These are phyloP conservation scores for Alternaria arbusti DNA, from an alignment of 2,329 filamentous ascomycete genomes.

Conservation along the genomic window DNA sequence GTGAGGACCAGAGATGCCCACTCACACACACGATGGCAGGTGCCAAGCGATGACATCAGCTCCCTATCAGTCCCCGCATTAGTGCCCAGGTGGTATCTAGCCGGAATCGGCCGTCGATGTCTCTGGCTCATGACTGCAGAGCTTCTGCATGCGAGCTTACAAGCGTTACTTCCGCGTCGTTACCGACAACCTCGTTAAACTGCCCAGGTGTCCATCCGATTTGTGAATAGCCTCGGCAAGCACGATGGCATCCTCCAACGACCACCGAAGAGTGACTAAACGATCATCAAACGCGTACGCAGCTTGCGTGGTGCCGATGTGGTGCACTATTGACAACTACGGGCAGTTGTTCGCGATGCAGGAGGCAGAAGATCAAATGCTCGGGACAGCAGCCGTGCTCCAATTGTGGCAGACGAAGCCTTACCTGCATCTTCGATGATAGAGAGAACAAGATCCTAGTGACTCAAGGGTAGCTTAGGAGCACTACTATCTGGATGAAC, in stretches of 20 bases:
- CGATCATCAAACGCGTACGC: conserved; percentile 34
- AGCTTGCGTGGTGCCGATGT: not conserved
- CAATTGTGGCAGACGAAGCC: conserved; percentile 34
- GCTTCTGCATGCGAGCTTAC: not conserved
- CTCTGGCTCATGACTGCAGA: not conserved
- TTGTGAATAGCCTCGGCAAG: not conserved
- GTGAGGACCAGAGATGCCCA: not conserved
- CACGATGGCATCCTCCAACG: conserved; percentile 28
- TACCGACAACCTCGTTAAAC: not conserved
- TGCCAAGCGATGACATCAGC: not conserved
- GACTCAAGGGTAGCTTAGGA: conserved; percentile 28
- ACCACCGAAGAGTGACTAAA: conserved; percentile 30
- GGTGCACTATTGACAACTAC: not conserved
- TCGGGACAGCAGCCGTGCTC: conserved; percentile 40
- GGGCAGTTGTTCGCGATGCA: conserved; percentile 36
- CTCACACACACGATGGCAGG: not conserved
- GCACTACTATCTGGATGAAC: not conserved
- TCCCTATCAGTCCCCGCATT: not conserved
- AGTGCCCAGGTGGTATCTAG: not conserved
- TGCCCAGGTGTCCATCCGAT: not conserved
- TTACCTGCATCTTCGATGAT: conserved; percentile 39
- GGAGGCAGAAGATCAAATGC: conserved; percentile 42
- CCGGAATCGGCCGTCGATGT: not conserved
- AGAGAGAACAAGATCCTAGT: conserved; percentile 42
- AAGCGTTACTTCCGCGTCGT: not conserved